Conservation (phyloP, 2,329 filamentous ascomycete species). For the Xylaria sp. region DNA sequence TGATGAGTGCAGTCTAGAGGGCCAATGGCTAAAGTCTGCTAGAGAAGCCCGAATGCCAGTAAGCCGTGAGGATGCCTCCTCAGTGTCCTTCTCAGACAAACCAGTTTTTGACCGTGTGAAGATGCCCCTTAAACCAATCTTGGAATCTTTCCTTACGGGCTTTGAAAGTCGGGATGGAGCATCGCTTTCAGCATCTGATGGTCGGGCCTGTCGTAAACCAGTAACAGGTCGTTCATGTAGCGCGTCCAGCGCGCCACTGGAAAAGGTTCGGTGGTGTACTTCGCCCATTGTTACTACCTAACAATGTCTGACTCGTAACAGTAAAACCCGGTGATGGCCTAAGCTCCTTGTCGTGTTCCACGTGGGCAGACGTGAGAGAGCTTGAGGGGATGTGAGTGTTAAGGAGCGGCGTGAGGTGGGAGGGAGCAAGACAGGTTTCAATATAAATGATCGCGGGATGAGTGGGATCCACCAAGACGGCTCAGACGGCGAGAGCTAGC, state of each 20-base stretch:
- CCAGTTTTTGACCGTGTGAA: constrained; percentile 43
- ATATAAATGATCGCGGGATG: neutral
- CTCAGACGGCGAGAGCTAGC: neutral
- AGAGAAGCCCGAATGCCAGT: constrained; percentile 42
- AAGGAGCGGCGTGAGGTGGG: neutral
- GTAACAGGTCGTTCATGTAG: constrained; percentile 30
- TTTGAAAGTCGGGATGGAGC: constrained; percentile 41
- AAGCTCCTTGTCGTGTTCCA: neutral
- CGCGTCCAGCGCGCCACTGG: constrained; percentile 29
- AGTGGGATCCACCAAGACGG: neutral
- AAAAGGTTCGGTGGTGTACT: constrained; percentile 11
- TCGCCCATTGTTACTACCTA: constrained; percentile 10
- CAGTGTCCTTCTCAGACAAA: constrained; percentile 28
- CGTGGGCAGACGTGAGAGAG: neutral
- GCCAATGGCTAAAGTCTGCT: constrained; percentile 42
- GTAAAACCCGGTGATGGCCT: neutral
- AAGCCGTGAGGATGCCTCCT: constrained; percentile 32
- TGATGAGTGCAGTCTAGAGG: constrained; percentile 33
- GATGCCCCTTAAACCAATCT: constrained; percentile 46
- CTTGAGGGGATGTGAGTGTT: neutral
- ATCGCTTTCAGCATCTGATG: constrained; percentile 38
- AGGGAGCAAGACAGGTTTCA: neutral
- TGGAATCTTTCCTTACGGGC: constrained; percentile 45
- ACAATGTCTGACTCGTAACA: constrained; percentile 6
- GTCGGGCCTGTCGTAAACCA: constrained; percentile 34